Conservation (phyloP, 2,329 filamentous ascomycete species). For the Pleomassaria siparia region DNA sequence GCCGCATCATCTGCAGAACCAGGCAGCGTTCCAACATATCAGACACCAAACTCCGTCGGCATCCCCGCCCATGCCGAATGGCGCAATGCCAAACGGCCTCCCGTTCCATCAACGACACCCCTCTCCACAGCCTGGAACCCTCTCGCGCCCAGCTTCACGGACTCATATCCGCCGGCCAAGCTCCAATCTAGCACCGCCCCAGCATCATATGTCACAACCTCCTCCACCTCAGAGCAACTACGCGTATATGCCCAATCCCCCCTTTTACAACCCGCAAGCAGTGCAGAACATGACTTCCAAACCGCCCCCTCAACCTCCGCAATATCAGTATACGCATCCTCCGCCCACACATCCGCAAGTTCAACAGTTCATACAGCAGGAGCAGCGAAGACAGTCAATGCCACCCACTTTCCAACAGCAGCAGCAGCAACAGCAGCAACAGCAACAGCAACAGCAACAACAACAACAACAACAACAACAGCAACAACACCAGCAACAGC, state of each 20-base stretch:
- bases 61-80: slow-evolving; percentile 82
- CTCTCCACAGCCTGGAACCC: slow-evolving; percentile 76
- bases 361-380: slow-evolving; percentile 73
- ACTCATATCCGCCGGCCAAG: slow-evolving; percentile 76
- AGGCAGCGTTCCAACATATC: slow-evolving; percentile 74
- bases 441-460: slow-evolving; percentile 52
- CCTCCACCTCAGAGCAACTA: slow-evolving; percentile 69
- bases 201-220: slow-evolving; percentile 62
- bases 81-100: slow-evolving; percentile 72
- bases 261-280: slow-evolving; percentile 75
- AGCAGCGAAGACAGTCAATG: slow-evolving; percentile 72
- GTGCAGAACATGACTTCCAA: slow-evolving; percentile 51
- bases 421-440: slow-evolving; percentile 65
- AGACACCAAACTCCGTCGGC: slow-evolving; percentile 80
- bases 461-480: slow-evolving; percentile 70
- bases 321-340: slow-evolving; percentile 49
- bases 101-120: slow-evolving; percentile 72
- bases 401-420: slow-evolving; percentile 65
- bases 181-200: slow-evolving; percentile 70
- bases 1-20: slow-evolving; percentile 50
- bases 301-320: slow-evolving; percentile 41
- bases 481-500: slow-evolving; percentile 69
- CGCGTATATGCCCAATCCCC: slow-evolving; percentile 81
- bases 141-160: slow-evolving; percentile 77
- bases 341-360: slow-evolving; percentile 52